phyloP scores from a whole-genome alignment of 345 rosid genomes.

The Eucalyptus sp. region DNA sequence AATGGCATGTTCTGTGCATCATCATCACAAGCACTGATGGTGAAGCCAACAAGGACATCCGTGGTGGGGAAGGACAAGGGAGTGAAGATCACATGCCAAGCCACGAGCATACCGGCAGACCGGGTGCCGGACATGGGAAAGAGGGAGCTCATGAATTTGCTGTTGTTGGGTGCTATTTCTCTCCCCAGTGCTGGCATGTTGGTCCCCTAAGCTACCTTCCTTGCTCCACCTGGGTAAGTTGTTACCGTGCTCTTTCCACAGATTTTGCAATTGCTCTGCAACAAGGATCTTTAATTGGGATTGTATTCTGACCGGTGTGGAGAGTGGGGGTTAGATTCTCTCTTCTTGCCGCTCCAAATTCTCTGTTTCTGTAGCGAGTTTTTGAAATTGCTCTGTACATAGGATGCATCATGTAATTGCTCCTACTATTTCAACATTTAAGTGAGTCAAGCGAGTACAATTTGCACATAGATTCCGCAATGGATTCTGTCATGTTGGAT shows the following conservation, averaged over 20 bases:
- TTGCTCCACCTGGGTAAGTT: slow-evolving; percentile 72
- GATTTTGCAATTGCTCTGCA: not conserved
- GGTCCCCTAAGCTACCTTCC: slow-evolving; percentile 65
- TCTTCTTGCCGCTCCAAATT: not conserved
- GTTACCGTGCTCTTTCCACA: not conserved
- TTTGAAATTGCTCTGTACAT: not conserved
- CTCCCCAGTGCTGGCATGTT: slow-evolving; percentile 83
- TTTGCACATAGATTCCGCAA: not conserved
- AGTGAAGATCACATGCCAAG: slow-evolving; percentile 55
- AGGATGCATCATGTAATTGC: not conserved
- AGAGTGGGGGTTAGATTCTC: not conserved
- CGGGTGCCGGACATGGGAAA: slow-evolving; percentile 88
- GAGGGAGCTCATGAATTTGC: slow-evolving; percentile 78
- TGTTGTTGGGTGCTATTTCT: slow-evolving; percentile 74
- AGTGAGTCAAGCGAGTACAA: not conserved
- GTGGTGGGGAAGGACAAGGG: slow-evolving; percentile 20
- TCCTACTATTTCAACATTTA: not conserved
- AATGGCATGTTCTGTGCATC: slow-evolving; percentile 27
- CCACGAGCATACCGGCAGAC: slow-evolving; percentile 64
- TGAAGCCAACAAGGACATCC: slow-evolving; percentile 53
- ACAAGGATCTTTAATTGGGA: not conserved
- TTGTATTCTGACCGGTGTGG: not conserved
- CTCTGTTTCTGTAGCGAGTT: not conserved
- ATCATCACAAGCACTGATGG: slow-evolving; percentile 36
- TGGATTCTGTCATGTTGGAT: not conserved